A percentile compares a stretch with the other conserved stretches of the same genome.
These are phyloP conservation scores for Pythium grandisporangium DNA, from an alignment of 352 stramenopile genomes.

Conservation along the genomic window DNA sequence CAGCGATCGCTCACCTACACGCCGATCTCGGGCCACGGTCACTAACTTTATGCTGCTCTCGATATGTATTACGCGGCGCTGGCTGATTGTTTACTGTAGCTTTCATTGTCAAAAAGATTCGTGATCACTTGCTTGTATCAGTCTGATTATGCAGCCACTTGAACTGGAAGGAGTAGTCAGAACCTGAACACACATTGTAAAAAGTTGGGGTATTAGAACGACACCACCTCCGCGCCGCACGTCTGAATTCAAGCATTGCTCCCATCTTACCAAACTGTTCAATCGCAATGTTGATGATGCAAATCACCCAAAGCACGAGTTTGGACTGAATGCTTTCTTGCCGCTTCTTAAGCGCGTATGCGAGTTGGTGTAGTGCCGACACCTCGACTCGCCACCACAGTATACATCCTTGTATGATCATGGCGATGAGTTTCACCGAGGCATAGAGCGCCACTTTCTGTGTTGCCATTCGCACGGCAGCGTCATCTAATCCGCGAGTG, in stretches of 20 bases:
- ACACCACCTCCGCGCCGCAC: no score
- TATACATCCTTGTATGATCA: background rate
- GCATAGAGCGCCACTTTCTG: conserved; percentile 4
- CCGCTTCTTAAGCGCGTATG: conserved; percentile 5
- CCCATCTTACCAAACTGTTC: conserved; percentile 2
- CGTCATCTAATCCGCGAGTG: background rate
- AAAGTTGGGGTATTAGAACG: no score
- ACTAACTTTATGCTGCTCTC: no score
- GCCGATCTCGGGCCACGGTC: no score
- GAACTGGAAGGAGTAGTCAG: conserved; percentile 13
- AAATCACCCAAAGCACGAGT: conserved; percentile 3
- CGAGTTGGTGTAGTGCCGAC: conserved; percentile 6
- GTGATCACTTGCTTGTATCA: no score
- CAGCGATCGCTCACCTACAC: no score
- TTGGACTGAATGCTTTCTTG: conserved; percentile 5
- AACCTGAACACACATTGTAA: conserved; percentile 4
- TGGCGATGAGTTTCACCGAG: conserved; percentile 1
- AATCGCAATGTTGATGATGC: conserved; percentile 3
- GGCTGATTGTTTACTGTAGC: no score
- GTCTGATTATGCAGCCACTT: conserved; percentile 13
- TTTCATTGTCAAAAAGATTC: no score
- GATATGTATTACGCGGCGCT: no score
- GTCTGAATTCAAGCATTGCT: no score
- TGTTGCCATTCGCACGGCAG: background rate
- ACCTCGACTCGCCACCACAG: conserved; percentile 6